These are phyloP conservation scores for Mucor sp. DNA, from an alignment of 371 early-diverging fungal genomes.

Conservation along the genomic window DNA sequence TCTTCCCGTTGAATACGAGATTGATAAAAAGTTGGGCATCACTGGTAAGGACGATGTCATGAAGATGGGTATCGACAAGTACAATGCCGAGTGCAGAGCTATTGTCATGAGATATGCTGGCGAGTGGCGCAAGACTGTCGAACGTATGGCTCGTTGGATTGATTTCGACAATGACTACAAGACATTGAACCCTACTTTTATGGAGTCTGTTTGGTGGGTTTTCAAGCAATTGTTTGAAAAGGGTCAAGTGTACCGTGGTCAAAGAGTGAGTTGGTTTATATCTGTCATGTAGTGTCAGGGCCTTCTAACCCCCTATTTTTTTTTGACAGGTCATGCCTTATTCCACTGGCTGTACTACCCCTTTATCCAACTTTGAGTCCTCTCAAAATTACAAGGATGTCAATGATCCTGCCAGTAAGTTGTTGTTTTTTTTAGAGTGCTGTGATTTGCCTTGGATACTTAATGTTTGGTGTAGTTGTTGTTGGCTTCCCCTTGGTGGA, in stretches of 20 bases:
- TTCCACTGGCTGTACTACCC: slow-evolving; percentile 97
- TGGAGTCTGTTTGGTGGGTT: slow-evolving; percentile 88
- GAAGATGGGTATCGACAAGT: slow-evolving; percentile 98
- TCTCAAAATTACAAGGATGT: slow-evolving; percentile 99
- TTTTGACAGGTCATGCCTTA: slow-evolving; percentile 94
- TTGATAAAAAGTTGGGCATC: slow-evolving; percentile 98
- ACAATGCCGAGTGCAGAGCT: slow-evolving; percentile 98
- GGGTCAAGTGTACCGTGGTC: slow-evolving; percentile 97
- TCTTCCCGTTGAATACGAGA: slow-evolving; percentile 99
- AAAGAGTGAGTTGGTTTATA: slow-evolving; percentile 50
- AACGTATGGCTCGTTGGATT: slow-evolving; percentile 99
- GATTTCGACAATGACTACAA: slow-evolving; percentile 99
- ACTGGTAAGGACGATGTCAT: slow-evolving; percentile 91
- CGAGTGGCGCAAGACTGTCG: slow-evolving; percentile 98
- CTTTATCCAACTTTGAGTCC: slow-evolving; percentile 99
- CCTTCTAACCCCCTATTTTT: background rate
- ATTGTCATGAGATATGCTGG: slow-evolving; percentile 98
- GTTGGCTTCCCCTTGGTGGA: slow-evolving; percentile 93
- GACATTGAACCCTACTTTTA: slow-evolving; percentile 67
- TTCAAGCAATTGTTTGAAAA: slow-evolving; percentile 98
- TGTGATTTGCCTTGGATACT: background rate
- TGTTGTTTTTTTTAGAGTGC: background rate
- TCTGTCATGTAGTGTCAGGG: background rate
- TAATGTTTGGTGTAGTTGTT: slow-evolving; percentile 58
- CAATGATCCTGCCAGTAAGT: slow-evolving; percentile 90